Evolutionary conservation across 2,329 filamentous ascomycete genomes (phyloP).

Genomic region (Verticillium nonalfalfae): DNA sequence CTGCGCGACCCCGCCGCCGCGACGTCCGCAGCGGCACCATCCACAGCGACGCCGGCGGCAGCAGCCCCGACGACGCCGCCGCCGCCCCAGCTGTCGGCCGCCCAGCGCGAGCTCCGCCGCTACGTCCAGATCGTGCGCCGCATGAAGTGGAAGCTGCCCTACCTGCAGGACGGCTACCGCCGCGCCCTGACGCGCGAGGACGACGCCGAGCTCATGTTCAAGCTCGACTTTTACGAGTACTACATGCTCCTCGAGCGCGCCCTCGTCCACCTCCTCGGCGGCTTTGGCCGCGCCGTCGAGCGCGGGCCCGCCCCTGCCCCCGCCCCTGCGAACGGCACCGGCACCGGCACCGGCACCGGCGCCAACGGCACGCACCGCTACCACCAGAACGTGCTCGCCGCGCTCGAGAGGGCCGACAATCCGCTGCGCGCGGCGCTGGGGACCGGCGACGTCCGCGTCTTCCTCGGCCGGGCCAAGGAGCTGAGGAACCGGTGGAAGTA

Average conservation of each 20-base stretch:
- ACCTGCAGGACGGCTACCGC: slow-evolving; percentile 50
- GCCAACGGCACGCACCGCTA: slow-evolving; percentile 42
- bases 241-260: slow-evolving; percentile 68
- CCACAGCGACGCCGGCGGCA: too few species aligned
- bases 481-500: slow-evolving; percentile 69
- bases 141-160: slow-evolving; percentile 57
- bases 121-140: slow-evolving; percentile 56
- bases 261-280: slow-evolving; percentile 58
- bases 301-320: not conserved
- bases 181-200: slow-evolving; percentile 29
- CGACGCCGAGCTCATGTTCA: slow-evolving; percentile 65
- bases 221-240: slow-evolving; percentile 72
- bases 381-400: slow-evolving; percentile 62
- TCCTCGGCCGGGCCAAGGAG: slow-evolving; percentile 61
- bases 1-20: not conserved
- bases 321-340: not conserved
- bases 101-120: slow-evolving; percentile 41
- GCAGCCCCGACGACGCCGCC: not conserved
- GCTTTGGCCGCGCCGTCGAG: slow-evolving; percentile 52
- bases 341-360: slow-evolving; percentile 5
- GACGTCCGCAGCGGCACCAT: too few species aligned
- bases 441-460: slow-evolving; percentile 43
- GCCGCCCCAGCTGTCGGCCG: slow-evolving; percentile 10
- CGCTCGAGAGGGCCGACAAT: slow-evolving; percentile 49
- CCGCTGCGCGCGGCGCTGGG: slow-evolving; percentile 54